Base-by-base conservation (phyloP, 208 protist species). In the Vickermania spadyakhi region DNA sequence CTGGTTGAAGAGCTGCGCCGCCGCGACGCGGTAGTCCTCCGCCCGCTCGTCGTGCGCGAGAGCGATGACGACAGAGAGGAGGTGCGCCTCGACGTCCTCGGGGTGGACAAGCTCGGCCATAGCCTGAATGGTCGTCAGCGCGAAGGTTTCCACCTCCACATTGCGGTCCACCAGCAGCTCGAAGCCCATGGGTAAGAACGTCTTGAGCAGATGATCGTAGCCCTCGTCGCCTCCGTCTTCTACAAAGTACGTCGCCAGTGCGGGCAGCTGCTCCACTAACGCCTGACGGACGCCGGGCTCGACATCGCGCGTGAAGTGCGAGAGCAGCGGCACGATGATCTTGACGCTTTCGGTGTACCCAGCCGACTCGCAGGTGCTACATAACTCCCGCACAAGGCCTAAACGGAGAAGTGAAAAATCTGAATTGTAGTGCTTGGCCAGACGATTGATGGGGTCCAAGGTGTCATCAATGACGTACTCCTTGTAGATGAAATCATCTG, bases 131-230 rank as follows among this genome's bases (percentile, higher is more conserved):
- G 90, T 76, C 51, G 84, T 68, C n/a, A 96, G 70, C 1, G 95
- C 89, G 13, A 74, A 71, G n/a, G 75, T 70, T 31, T 84, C 86
- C 4, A 98, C 95, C 63, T 97, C 89, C 26, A 91, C 82, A 62
- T 96, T 98, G 59, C 95, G 94, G 72, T 98, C 95, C n/a, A 97
- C 91, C 2, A 96, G 72, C 60, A 97, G 68, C 70, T 97, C 92
- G 58, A 97, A 96, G 28, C 75, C 80, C 54, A 91, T 90, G 18
- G 95, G 95, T n/a, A 98, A 73, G 31, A 97, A 84, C 18, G 75
- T 84, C 31, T 75, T 83, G 23, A 96, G 76, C 21, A 97, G 60
- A 36, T 75, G 81, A 30, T 92, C 68, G 54, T 97, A 96, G 2
- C 88, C 88, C 13, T 51, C 66, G 1, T 96, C 90, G 4, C 77